These are phyloP conservation scores for Pseudogymnoascus sp. DNA, from an alignment of 2,329 filamentous ascomycete species.

Conservation along the genomic window DNA sequence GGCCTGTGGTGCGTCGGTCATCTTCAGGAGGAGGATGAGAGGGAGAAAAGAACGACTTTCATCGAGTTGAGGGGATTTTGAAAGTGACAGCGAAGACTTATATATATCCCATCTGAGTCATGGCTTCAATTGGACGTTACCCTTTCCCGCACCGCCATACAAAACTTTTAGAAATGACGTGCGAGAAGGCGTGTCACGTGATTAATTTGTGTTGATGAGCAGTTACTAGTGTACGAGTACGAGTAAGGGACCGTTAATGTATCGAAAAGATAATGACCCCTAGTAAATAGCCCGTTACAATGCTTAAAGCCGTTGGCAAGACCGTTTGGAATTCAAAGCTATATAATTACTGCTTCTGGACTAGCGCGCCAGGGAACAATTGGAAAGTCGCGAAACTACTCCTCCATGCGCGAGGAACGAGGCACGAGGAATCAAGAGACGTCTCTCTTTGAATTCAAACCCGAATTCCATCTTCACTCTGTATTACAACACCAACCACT, in stretches of 20 bases:
- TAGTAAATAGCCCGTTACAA: background rate
- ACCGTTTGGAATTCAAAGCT: background rate
- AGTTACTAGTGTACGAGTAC: constrained; percentile 2
- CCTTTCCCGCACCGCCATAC: background rate
- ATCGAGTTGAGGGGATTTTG: background rate
- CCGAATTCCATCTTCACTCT: background rate
- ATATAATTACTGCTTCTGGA: background rate
- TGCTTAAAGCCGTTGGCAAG: background rate
- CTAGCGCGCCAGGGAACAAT: background rate
- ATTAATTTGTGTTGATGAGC: background rate
- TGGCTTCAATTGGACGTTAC: background rate
- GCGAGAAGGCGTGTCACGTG: background rate
- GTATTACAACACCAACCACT: background rate
- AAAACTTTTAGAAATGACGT: constrained; percentile 7
- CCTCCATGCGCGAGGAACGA: constrained; percentile 4
- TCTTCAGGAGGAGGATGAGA: background rate
- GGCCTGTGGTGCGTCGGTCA: background rate
- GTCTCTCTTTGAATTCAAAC: background rate
- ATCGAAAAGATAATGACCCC: background rate
- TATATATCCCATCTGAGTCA: background rate
- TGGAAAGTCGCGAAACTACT: constrained; percentile 7
- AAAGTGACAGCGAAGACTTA: constrained; percentile 4
- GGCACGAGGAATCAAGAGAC: constrained; percentile 6
- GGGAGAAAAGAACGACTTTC: background rate
- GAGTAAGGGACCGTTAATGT: background rate